Percentiles rank a stretch among this genome's conserved stretches.
Evolutionary conservation across 1,139 yeast genomes (phyloP).

Genomic region (Hanseniaspora uvarum): DNA sequence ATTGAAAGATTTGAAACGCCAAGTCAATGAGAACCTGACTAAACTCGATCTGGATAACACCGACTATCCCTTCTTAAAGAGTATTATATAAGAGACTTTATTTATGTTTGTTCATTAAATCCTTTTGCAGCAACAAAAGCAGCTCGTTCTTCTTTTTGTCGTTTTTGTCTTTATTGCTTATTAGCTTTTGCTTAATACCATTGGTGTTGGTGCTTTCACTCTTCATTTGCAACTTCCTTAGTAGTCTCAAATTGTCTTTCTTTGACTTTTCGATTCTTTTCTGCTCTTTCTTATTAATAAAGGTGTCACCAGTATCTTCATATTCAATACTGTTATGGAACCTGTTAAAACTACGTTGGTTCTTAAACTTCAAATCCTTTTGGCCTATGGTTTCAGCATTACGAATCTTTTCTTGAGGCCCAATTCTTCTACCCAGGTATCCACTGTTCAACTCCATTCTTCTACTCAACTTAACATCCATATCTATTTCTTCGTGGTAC

Average conservation of each 20-base stretch:
- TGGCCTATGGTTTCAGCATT: constrained; percentile 24
- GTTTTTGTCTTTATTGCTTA: background rate
- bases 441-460: constrained; percentile 69
- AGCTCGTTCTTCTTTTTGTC: background rate
- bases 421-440: constrained; percentile 37
- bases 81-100: background rate
- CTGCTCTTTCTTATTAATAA: background rate
- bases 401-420: constrained; percentile 30
- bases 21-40: background rate
- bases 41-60: background rate
- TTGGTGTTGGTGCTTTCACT: background rate
- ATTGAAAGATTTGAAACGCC: background rate
- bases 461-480: constrained; percentile 44
- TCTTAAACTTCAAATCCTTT: constrained; percentile 2
- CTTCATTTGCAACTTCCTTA: constrained; percentile 1
- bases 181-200: background rate
- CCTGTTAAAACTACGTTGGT: background rate
- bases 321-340: constrained; percentile 1
- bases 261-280: background rate
- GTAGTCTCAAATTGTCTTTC: constrained; percentile 1
- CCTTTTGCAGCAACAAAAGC: background rate
- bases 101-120: background rate
- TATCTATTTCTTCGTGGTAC: constrained; percentile 55
- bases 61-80: constrained; percentile 7
- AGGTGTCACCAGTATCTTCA: background rate